Evolutionary conservation across 257 asterid genomes (phyloP).

Genomic region (Solanum dulcamara): DNA sequence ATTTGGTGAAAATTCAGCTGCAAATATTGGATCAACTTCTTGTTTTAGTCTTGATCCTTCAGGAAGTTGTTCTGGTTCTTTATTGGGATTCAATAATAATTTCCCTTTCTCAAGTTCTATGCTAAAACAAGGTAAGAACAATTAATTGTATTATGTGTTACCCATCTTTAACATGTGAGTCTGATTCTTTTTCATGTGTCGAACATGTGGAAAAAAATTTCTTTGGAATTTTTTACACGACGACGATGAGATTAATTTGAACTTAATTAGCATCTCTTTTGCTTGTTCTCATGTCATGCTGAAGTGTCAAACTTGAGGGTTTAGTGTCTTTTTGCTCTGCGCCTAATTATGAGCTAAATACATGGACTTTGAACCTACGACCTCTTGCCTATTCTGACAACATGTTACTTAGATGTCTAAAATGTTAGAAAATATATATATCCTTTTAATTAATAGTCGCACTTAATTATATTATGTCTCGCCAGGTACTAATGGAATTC

Average conservation of each 20-base stretch:
- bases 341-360: neutral
- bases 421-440: too few species aligned
- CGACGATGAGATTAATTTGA: neutral
- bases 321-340: neutral
- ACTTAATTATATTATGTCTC: neutral
- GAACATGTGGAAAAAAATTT: neutral
- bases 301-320: neutral
- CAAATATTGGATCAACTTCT: constrained; percentile 26
- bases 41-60: constrained; percentile 32
- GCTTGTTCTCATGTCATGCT: neutral
- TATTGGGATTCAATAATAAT: constrained; percentile 22
- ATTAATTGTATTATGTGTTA: neutral
- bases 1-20: constrained; percentile 19
- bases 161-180: neutral
- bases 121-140: constrained; percentile 10
- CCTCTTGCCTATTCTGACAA: neutral
- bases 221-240: neutral
- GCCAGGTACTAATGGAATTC: constrained; percentile 5
- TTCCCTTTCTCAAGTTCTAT: constrained; percentile 20
- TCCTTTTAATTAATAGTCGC: too few species aligned
- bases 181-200: neutral
- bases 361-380: neutral
- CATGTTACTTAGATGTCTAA: neutral
- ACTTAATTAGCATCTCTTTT: neutral
- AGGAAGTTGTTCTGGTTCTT: constrained; percentile 7